Evolutionary conservation across 768 basidiomycete species (phyloP).

Genomic region (Inosperma sp.): DNA sequence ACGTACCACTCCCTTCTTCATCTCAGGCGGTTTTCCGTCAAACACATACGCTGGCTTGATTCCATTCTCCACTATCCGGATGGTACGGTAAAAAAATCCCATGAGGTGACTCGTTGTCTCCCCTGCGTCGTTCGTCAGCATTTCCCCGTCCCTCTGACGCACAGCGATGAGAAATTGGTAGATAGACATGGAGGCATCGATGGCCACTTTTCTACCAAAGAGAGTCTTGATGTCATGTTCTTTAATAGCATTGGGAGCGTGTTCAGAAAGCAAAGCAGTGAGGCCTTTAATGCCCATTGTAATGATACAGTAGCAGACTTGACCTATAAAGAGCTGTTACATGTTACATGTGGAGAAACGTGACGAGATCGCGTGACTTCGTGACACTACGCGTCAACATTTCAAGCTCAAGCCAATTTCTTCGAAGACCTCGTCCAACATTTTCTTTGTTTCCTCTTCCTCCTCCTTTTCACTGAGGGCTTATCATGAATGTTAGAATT

Average conservation of each 20-base stretch:
- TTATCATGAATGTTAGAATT: constrained; percentile 17
- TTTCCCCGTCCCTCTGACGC: constrained; percentile 91
- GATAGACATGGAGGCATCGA: constrained; percentile 97
- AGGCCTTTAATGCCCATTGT: constrained; percentile 94
- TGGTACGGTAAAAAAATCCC: constrained; percentile 98
- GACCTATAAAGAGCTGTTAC: constrained; percentile 1
- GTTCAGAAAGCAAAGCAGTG: constrained; percentile 81
- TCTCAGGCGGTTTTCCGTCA: constrained; percentile 95
- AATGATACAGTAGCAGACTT: neutral
- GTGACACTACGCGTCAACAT: constrained; percentile 30
- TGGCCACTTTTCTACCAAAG: constrained; percentile 96
- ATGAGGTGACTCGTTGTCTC: constrained; percentile 98
- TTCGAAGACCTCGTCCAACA: constrained; percentile 40
- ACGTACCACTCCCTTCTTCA: constrained; percentile 95
- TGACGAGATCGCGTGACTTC: constrained; percentile 8
- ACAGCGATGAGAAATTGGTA: constrained; percentile 99
- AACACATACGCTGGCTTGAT: constrained; percentile 98
- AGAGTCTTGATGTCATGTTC: constrained; percentile 96
- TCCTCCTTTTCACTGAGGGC: constrained; percentile 38
- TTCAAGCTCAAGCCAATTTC: constrained; percentile 42
- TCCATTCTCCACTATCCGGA: constrained; percentile 97
- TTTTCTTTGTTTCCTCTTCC: constrained; percentile 35
- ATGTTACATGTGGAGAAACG: constrained; percentile 4
- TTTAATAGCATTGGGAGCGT: constrained; percentile 83
- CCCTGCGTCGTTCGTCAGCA: constrained; percentile 95